Evolutionary conservation across 805 yeast species (phyloP).

Genomic region (Saccharomycopsis fodiens): DNA sequence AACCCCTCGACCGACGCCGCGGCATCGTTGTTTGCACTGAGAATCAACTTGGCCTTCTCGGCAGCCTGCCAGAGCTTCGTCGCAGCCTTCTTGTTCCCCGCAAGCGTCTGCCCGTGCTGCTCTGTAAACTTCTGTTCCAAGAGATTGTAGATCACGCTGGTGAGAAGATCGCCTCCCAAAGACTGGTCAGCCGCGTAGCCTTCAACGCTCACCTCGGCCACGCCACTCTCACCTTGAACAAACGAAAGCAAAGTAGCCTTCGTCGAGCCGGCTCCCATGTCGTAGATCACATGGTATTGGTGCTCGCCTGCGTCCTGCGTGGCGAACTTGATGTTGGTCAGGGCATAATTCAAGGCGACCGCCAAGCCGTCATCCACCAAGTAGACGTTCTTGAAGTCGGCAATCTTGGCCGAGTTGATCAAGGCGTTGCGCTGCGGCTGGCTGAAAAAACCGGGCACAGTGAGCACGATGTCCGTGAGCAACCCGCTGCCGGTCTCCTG

Average conservation of each 20-base stretch:
- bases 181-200: slow-evolving; percentile 62
- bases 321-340: slow-evolving; percentile 36
- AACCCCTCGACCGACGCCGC: slow-evolving; percentile 70
- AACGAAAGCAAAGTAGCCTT: slow-evolving; percentile 78
- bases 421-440: slow-evolving; percentile 64
- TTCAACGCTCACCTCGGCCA: slow-evolving; percentile 49
- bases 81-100: slow-evolving; percentile 45
- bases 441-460: slow-evolving; percentile 68
- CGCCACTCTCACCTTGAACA: slow-evolving; percentile 34
- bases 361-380: slow-evolving; percentile 91
- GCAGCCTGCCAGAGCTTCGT: slow-evolving; percentile 73
- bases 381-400: slow-evolving; percentile 51
- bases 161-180: slow-evolving; percentile 73
- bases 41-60: slow-evolving; percentile 78
- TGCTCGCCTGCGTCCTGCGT: slow-evolving; percentile 28
- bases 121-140: slow-evolving; percentile 52
- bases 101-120: slow-evolving; percentile 33
- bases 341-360: slow-evolving; percentile 74
- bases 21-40: slow-evolving; percentile 84
- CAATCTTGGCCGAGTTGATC: slow-evolving; percentile 61
- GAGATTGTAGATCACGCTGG: slow-evolving; percentile 54
- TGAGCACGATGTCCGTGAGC: slow-evolving; percentile 59
- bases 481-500: slow-evolving; percentile 43
- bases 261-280: slow-evolving; percentile 90
- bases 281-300: slow-evolving; percentile 68